A percentile compares a stretch with the other conserved stretches of the same genome.
phyloP scores from a whole-genome alignment of 2,329 filamentous ascomycete genomes.

The Coniochaeta pulveracea region DNA sequence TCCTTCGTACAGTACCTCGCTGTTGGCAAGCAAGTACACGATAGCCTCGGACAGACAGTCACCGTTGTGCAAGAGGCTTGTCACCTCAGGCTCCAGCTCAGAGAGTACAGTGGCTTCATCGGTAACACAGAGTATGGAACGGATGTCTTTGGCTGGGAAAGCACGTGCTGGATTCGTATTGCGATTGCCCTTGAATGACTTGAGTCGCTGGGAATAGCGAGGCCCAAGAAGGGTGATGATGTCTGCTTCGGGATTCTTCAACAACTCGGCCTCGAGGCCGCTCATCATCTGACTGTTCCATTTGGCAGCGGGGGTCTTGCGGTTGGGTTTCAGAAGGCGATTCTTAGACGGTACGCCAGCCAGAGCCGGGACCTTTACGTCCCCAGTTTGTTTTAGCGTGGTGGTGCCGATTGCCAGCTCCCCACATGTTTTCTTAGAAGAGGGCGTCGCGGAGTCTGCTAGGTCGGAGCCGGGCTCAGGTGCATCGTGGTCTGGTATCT shows the following conservation, averaged over 20 bases:
- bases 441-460: too few species aligned
- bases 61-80: not conserved
- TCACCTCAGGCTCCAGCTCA: not conserved
- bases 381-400: too few species aligned
- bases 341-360: not conserved
- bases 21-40: not conserved
- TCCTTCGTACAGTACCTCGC: not conserved
- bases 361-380: not conserved
- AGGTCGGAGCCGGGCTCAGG: too few species aligned
- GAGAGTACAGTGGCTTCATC: not conserved
- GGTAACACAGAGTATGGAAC: not conserved
- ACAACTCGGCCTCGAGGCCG: not conserved
- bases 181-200: not conserved
- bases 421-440: too few species aligned
- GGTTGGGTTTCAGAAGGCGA: not conserved
- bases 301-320: not conserved
- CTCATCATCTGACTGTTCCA: not conserved
- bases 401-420: too few species aligned
- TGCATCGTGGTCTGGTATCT: too few species aligned
- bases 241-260: not conserved
- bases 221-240: not conserved
- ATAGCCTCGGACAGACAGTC: not conserved
- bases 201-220: not conserved
- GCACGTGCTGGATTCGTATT: not conserved
- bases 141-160: not conserved